phyloP scores from a whole-genome alignment of 768 basidiomycete species.

The Naganishia friedmannii region DNA sequence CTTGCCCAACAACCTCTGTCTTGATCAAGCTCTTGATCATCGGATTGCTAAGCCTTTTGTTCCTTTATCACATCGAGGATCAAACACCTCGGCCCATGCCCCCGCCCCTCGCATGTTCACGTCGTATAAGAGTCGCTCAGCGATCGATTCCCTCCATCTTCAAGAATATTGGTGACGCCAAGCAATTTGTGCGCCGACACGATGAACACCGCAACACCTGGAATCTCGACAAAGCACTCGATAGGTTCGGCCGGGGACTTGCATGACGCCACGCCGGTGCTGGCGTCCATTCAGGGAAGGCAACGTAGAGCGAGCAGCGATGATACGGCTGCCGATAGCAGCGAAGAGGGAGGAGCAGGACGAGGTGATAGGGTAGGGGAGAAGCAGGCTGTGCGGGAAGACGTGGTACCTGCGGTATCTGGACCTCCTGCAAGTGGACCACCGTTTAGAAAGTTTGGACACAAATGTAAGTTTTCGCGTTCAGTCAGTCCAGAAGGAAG shows the following conservation, averaged over 20 bases:
- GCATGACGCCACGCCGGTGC: conserved; percentile 7
- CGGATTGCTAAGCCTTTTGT: too few relatives aligned
- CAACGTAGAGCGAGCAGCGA: conserved; percentile 9
- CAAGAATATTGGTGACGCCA: too few relatives aligned
- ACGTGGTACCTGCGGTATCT: background rate
- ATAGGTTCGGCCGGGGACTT: conserved; percentile 11
- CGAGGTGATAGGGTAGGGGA: background rate
- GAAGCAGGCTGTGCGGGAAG: background rate
- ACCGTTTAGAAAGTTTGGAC: conserved; percentile 11
- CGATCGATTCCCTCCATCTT: too few relatives aligned
- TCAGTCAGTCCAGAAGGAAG: background rate
- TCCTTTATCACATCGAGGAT: too few relatives aligned
- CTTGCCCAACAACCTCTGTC: too few relatives aligned
- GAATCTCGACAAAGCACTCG: conserved; percentile 3
- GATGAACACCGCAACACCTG: background rate
- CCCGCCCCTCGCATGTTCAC: too few relatives aligned
- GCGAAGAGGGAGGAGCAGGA: background rate
- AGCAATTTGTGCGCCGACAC: background rate
- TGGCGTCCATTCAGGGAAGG: background rate
- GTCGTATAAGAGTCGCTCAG: background rate
- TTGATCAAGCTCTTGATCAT: too few relatives aligned
- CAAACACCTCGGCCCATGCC: too few relatives aligned
- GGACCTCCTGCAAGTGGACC: background rate
- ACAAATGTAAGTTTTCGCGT: background rate
- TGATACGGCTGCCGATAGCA: background rate